phyloP scores from a whole-genome alignment of 1,139 yeast species.

The Citeromyces siamensis region DNA sequence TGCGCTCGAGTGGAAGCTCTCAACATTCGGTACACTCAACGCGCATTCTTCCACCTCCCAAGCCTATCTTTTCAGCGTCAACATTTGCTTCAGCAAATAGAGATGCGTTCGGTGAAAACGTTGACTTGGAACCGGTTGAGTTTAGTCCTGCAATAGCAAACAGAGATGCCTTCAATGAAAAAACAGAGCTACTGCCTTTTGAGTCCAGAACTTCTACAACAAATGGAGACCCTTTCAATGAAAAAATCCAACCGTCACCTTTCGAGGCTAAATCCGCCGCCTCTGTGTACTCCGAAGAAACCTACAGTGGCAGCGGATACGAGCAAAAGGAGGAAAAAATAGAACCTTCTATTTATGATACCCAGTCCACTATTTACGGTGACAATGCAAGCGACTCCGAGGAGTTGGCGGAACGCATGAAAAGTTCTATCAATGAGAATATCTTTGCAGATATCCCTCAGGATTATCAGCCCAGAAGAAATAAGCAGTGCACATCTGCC shows the following conservation, averaged over 20 bases:
- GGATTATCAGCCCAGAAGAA: conserved; percentile 20
- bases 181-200: too few species aligned
- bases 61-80: conserved; percentile 51
- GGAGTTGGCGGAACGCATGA: conserved; percentile 2
- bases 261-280: conserved; percentile 10
- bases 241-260: too few species aligned
- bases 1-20: conserved; percentile 17
- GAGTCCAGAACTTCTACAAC: too few species aligned
- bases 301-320: not conserved
- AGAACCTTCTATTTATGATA: conserved; percentile 5
- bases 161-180: too few species aligned
- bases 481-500: conserved; percentile 10
- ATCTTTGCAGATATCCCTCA: conserved; percentile 16
- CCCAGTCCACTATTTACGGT: conserved; percentile 4
- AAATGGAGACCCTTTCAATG: too few species aligned
- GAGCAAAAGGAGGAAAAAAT: conserved; percentile 4
- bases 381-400: conserved; percentile 1
- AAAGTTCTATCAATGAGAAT: conserved; percentile 15
- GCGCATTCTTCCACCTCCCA: conserved; percentile 46
- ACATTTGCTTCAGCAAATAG: conserved; percentile 49
- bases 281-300: conserved; percentile 5
- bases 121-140: too few species aligned
- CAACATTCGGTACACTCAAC: conserved; percentile 24
- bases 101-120: conserved; percentile 10
- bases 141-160: too few species aligned